These are phyloP conservation scores for Macroventuria anomochaeta DNA, from an alignment of 2,329 filamentous ascomycete genomes.

Conservation along the genomic window DNA sequence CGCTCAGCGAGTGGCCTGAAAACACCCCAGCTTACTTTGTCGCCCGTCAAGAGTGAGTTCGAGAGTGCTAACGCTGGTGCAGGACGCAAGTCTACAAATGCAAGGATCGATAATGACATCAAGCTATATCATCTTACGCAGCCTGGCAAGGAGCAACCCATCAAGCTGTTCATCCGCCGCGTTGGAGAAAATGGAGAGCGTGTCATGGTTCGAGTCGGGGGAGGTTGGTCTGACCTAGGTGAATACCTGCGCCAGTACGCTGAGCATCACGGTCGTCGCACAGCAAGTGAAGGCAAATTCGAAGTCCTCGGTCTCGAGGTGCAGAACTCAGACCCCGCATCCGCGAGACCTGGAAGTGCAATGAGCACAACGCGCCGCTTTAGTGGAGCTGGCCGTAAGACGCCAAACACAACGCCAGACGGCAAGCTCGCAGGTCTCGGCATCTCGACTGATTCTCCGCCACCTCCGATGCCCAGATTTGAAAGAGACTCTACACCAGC, in stretches of 20 bases:
- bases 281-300: slow-evolving; percentile 62
- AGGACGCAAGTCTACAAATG: slow-evolving; percentile 38
- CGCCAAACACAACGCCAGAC: slow-evolving; percentile 39
- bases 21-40: slow-evolving; percentile 47
- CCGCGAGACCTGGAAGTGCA: slow-evolving; percentile 37
- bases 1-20: slow-evolving; percentile 43
- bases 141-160: slow-evolving; percentile 81
- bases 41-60: slow-evolving; percentile 45
- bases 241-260: slow-evolving; percentile 96
- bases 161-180: slow-evolving; percentile 91
- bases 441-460: slow-evolving; percentile 27
- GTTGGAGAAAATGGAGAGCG: slow-evolving; percentile 90
- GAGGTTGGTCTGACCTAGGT: slow-evolving; percentile 96
- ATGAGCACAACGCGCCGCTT: slow-evolving; percentile 36
- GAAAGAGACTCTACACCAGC: slow-evolving; percentile 29
- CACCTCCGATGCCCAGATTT: slow-evolving; percentile 35
- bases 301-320: slow-evolving; percentile 60
- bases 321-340: slow-evolving; percentile 33
- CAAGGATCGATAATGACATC: slow-evolving; percentile 65
- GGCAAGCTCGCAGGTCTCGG: slow-evolving; percentile 17
- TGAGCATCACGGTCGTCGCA: slow-evolving; percentile 82
- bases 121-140: slow-evolving; percentile 91
- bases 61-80: slow-evolving; percentile 34
- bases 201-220: slow-evolving; percentile 97
- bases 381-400: slow-evolving; percentile 34